Evolutionary conservation across 352 stramenopile species (phyloP).

Genomic region (Globisporangium okanoganense): DNA sequence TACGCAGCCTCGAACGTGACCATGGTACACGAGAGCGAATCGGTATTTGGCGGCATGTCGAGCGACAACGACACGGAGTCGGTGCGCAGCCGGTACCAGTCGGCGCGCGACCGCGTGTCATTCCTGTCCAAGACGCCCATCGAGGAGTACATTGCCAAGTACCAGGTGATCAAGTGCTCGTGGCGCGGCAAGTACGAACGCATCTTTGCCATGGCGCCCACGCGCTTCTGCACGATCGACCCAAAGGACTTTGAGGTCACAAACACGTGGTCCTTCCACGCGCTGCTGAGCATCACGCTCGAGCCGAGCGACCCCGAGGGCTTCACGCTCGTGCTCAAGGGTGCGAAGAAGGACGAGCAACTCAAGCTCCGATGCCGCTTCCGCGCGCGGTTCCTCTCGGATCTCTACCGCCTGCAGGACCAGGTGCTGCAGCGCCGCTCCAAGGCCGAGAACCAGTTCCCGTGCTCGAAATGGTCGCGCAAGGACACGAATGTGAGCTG

Average conservation of each 20-base stretch:
- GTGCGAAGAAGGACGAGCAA: constrained; percentile 81
- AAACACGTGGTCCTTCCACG: constrained; percentile 77
- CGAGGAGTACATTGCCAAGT: constrained; percentile 82
- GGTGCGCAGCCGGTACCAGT: constrained; percentile 13
- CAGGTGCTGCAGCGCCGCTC: constrained; percentile 35
- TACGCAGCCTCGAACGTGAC: not conserved
- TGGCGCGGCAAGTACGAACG: constrained; percentile 87
- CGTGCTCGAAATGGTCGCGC: constrained; percentile 65
- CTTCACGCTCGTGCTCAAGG: constrained; percentile 64
- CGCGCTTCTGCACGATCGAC: constrained; percentile 84
- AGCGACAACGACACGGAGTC: constrained; percentile 12
- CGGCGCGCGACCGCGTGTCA: constrained; percentile 26
- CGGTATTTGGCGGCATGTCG: not conserved
- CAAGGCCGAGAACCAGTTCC: constrained; percentile 33
- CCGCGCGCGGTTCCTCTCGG: constrained; percentile 67
- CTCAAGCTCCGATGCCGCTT: constrained; percentile 79
- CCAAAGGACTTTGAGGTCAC: constrained; percentile 85
- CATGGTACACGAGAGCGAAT: constrained; percentile 2
- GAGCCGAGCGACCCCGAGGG: constrained; percentile 51
- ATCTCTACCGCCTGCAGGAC: constrained; percentile 70
- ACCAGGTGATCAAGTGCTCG: constrained; percentile 79
- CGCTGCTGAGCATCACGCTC: constrained; percentile 52
- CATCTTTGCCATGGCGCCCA: constrained; percentile 75
- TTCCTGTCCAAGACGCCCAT: constrained; percentile 47
- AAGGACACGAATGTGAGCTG: constrained; percentile 41